Conservation (phyloP, 768 basidiomycete species). For the Pleurotus cornucopiae region DNA sequence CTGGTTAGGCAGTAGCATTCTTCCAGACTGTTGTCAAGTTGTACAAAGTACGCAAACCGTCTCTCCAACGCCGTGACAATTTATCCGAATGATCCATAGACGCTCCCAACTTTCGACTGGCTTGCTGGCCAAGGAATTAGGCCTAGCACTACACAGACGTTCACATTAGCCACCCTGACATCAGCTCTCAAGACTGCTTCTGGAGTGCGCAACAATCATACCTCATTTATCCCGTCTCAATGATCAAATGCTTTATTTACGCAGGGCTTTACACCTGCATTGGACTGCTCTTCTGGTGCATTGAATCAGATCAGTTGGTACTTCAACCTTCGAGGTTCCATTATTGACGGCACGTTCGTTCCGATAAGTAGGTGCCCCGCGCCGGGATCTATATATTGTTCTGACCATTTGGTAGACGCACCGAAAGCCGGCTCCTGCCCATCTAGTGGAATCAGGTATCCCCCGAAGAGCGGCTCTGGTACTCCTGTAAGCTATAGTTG, state of each 20-base stretch:
- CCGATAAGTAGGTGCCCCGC: constrained; percentile 37
- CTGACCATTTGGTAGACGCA: constrained; percentile 26
- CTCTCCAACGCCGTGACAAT: neutral
- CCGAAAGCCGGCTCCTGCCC: constrained; percentile 37
- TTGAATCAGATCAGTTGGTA: constrained; percentile 48
- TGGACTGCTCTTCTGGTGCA: constrained; percentile 36
- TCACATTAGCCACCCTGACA: constrained; percentile 51
- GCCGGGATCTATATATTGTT: neutral
- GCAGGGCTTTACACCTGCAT: constrained; percentile 41
- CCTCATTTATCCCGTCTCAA: neutral
- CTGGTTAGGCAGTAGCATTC: constrained; percentile 53
- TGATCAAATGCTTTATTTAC: neutral
- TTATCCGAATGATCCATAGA: constrained; percentile 19
- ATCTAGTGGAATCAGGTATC: constrained; percentile 42
- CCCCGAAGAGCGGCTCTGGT: constrained; percentile 30
- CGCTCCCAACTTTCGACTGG: constrained; percentile 75
- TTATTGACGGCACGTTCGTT: constrained; percentile 50
- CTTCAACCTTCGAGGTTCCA: constrained; percentile 50
- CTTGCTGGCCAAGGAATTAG: constrained; percentile 69
- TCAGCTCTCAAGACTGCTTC: constrained; percentile 47
- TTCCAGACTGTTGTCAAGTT: constrained; percentile 51
- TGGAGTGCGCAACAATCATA: constrained; percentile 31
- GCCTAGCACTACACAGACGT: constrained; percentile 54
- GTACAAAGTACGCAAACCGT: constrained; percentile 29
- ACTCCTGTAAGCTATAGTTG: too few species aligned